Evolutionary conservation across 768 basidiomycete species (phyloP), one percentile per base, ranked within the genome.

Genomic region (Chalciporus sphaerocephalus): DNA sequence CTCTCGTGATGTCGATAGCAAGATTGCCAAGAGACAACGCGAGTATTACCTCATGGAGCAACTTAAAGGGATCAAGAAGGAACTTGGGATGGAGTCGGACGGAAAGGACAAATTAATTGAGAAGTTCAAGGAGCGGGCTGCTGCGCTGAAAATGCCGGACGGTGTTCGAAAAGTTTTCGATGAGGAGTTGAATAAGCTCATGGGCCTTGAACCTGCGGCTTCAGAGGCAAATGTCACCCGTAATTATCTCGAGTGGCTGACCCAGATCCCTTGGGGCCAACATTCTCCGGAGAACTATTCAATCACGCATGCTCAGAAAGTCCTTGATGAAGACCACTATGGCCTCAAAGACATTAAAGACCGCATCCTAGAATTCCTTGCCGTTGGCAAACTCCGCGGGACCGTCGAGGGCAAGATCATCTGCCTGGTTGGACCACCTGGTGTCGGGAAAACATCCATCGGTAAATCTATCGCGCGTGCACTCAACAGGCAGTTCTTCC

Each of bases 11-110:
- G 93, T 98, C 1, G 92, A 98, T 60, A 81, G 72, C 73, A 96
- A 93, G 72, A 93, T 97, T 48, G 91, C 91, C 10, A 94, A 95
- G 62, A 76, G 93, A 5, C 93, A 96, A 61, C 73, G 92, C 43
- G 93, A 96, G 69, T 94, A 94, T 55, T 96, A 94, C 60, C 73
- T 97, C 41, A 94, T 93, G 89, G 93, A 97, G 62, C 93, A 97
- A 66, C 78, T 97, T 35, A 92, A 92, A 66, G 90, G 89, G 3
- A 94, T 95, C 67, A 95, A 95, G 75, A 93, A 91, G 70, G 93
- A 95, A 65, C 74, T 95, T 7, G 93, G 93, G 1, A 92, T 95
- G 84, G 92, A 95, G 65, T 85, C 81, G 6, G 92, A 95, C 48
- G 92, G 92, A 4, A 95, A 95, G 74, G 93, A 95, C 67, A 91